Evolutionary conservation across 1,139 yeast genomes (phyloP).

Genomic region (Pichia sp.): DNA sequence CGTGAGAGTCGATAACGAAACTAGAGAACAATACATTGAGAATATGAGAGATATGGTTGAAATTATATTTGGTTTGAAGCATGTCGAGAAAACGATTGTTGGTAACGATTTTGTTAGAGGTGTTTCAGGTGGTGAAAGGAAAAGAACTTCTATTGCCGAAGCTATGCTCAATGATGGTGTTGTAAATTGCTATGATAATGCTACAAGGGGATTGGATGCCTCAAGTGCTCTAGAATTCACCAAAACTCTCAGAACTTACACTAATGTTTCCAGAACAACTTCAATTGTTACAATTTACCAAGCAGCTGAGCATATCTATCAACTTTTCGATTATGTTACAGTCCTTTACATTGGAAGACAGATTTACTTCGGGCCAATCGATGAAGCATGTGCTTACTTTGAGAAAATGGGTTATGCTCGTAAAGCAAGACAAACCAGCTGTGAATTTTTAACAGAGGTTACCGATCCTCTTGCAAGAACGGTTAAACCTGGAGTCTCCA

Average conservation of each 20-base stretch:
- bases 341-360: constrained; percentile 74
- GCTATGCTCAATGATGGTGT: constrained; percentile 53
- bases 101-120: constrained; percentile 70
- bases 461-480: constrained; percentile 50
- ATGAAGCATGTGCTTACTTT: constrained; percentile 53
- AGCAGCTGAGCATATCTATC: constrained; percentile 73
- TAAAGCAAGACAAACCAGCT: constrained; percentile 72
- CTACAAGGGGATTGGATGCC: constrained; percentile 69
- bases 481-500: constrained; percentile 41
- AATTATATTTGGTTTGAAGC: constrained; percentile 45
- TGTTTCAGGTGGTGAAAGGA: constrained; percentile 78
- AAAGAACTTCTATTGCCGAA: constrained; percentile 72
- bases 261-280: constrained; percentile 50
- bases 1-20: constrained; percentile 33
- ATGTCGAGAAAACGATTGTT: constrained; percentile 56
- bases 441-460: constrained; percentile 72
- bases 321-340: constrained; percentile 64
- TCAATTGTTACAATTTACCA: constrained; percentile 77
- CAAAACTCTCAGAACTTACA: constrained; percentile 57
- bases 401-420: constrained; percentile 61
- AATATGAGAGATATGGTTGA: constrained; percentile 42
- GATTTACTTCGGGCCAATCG: constrained; percentile 61
- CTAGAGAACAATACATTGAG: constrained; percentile 33
- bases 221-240: constrained; percentile 74
- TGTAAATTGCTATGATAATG: constrained; percentile 65